phyloP scores from a whole-genome alignment of 805 yeast genomes.

The Ogataea ramenticola region DNA sequence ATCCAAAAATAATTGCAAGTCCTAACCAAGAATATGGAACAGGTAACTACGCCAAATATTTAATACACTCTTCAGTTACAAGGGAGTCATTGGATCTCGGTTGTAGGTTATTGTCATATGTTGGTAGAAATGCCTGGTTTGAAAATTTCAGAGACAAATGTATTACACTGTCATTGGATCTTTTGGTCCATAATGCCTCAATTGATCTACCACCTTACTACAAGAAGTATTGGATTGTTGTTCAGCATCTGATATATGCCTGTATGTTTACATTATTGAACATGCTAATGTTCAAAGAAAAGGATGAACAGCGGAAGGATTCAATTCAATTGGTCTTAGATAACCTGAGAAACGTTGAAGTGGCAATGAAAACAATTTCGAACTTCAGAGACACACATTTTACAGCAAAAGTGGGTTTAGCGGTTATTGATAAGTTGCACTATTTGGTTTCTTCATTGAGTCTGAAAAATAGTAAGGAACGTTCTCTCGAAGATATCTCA shows the following conservation, averaged over 20 bases:
- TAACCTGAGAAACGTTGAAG: constrained; percentile 10
- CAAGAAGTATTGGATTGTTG: constrained; percentile 19
- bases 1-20: not conserved
- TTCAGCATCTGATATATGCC: constrained; percentile 19
- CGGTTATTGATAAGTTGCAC: constrained; percentile 18
- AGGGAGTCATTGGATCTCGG: constrained; percentile 18
- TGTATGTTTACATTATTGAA: constrained; percentile 18
- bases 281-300: constrained; percentile 17
- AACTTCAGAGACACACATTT: constrained; percentile 12
- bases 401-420: constrained; percentile 19
- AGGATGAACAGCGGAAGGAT: constrained; percentile 7
- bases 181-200: constrained; percentile 14
- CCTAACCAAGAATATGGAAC: constrained; percentile 4
- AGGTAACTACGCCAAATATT: constrained; percentile 13
- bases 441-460: constrained; percentile 14
- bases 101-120: constrained; percentile 11
- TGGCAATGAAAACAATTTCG: constrained; percentile 13
- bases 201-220: constrained; percentile 12
- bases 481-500: constrained; percentile 13
- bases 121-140: constrained; percentile 15
- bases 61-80: constrained; percentile 17
- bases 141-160: constrained; percentile 13
- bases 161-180: constrained; percentile 9
- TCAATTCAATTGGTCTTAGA: constrained; percentile 9
- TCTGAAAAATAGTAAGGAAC: constrained; percentile 5